Conservation (phyloP, 805 yeast genomes). For the Candida namnaoensis region DNA sequence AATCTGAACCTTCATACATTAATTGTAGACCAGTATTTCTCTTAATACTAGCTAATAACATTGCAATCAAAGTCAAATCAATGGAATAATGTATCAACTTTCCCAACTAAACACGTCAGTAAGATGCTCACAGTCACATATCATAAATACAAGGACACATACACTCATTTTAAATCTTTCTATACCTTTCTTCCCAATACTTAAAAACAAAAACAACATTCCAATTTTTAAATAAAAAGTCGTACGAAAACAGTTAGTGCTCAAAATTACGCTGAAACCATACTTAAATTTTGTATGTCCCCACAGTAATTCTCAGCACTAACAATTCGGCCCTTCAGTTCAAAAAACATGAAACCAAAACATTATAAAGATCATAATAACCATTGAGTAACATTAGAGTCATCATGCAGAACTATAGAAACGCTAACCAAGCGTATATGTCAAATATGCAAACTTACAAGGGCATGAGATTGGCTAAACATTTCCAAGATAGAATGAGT, state of each 20-base stretch:
- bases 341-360: too few species aligned
- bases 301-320: conserved; percentile 12
- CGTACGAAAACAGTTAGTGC: too few species aligned
- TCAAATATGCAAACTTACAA: conserved; percentile 32
- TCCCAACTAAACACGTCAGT: conserved; percentile 38
- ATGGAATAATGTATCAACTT: conserved; percentile 61
- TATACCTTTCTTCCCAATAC: too few species aligned
- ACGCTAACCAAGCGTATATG: too few species aligned
- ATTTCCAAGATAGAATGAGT: conserved; percentile 19
- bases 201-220: too few species aligned
- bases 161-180: conserved; percentile 5
- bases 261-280: too few species aligned
- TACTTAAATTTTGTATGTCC: too few species aligned
- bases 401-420: too few species aligned
- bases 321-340: too few species aligned
- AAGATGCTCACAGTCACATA: neutral
- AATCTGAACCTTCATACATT: conserved; percentile 23
- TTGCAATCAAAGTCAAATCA: conserved; percentile 71
- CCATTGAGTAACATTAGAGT: too few species aligned
- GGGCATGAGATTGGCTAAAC: conserved; percentile 39
- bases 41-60: conserved; percentile 80
- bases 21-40: conserved; percentile 67
- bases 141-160: neutral
- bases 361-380: too few species aligned
- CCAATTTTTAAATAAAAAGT: too few species aligned